Percentiles rank a stretch among this genome's conserved stretches.
Evolutionary conservation across 1,139 yeast genomes (phyloP).

Genomic region (Protomyces gravidus): DNA sequence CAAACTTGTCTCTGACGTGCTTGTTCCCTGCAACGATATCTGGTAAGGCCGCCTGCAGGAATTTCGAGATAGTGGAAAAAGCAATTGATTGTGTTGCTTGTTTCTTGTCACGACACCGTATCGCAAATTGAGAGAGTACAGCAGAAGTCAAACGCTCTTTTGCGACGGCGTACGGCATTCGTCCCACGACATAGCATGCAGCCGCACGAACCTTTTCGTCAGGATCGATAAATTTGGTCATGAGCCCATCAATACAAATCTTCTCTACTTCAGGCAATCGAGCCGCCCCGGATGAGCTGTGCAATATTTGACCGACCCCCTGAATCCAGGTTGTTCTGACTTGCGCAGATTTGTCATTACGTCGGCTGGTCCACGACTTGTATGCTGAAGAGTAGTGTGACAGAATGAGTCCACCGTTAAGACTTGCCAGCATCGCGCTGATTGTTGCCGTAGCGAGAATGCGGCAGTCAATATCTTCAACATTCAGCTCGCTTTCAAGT

Average conservation of each 20-base stretch:
- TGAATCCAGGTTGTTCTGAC: slow-evolving; percentile 72
- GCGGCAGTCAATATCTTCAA: slow-evolving; percentile 63
- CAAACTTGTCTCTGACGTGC: slow-evolving; percentile 37
- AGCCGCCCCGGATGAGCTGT: slow-evolving; percentile 40
- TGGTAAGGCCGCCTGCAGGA: slow-evolving; percentile 46
- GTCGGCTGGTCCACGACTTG: slow-evolving; percentile 68
- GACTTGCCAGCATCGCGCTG: slow-evolving; percentile 58
- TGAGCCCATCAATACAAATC: slow-evolving; percentile 57
- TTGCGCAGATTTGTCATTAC: slow-evolving; percentile 60
- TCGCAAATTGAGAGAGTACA: slow-evolving; percentile 54
- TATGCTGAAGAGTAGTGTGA: slow-evolving; percentile 59
- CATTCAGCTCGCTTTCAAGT: slow-evolving; percentile 67
- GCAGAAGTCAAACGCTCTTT: slow-evolving; percentile 43
- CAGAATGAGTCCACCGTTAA: slow-evolving; percentile 55
- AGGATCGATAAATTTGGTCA: slow-evolving; percentile 67
- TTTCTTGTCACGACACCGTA: slow-evolving; percentile 66
- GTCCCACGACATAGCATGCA: slow-evolving; percentile 51
- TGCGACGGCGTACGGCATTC: slow-evolving; percentile 42
- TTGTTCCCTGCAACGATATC: slow-evolving; percentile 38
- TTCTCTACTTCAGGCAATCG: slow-evolving; percentile 44
- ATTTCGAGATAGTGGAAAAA: slow-evolving; percentile 52
- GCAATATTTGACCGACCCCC: slow-evolving; percentile 49
- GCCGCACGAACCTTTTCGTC: slow-evolving; percentile 68
- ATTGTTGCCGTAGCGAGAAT: slow-evolving; percentile 67
- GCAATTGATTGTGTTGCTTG: slow-evolving; percentile 61